Evolutionary conservation across 129 eudicot genomes (phyloP).

Genomic region (Flaveria bidentis): DNA sequence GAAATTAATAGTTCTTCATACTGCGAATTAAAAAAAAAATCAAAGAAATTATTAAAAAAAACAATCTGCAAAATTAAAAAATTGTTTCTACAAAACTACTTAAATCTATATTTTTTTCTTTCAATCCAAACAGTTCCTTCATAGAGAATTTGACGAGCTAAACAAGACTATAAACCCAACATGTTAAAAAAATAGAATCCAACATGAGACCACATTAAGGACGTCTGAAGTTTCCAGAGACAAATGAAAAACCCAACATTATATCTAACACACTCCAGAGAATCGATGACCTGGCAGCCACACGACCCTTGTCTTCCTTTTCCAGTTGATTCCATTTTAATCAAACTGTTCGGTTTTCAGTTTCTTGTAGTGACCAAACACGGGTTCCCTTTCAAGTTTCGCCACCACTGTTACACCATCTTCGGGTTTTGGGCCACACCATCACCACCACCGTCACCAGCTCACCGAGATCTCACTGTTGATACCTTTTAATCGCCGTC

Average conservation of each 20-base stretch:
- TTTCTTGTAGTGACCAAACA: conserved; percentile 66
- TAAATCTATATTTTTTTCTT: no score
- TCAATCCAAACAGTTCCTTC: not conserved
- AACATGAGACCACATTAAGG: conserved; percentile 15
- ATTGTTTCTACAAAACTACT: no score
- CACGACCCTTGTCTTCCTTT: conserved; percentile 64
- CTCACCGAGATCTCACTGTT: no score
- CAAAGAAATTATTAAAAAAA: no score
- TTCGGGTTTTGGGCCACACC: no score
- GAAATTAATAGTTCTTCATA: no score
- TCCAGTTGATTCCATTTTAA: conserved; percentile 72
- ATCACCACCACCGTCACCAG: no score
- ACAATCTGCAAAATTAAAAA: no score
- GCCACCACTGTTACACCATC: no score
- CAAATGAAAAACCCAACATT: conserved; percentile 41
- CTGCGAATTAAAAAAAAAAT: no score
- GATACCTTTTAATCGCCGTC: no score
- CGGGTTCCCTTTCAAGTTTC: no score
- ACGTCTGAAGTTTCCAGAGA: conserved; percentile 9
- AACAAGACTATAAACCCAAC: not conserved
- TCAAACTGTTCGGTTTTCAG: conserved; percentile 34
- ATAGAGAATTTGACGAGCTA: not conserved
- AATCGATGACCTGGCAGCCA: conserved; percentile 59
- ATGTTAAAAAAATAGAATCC: not conserved
- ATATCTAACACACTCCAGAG: conserved; percentile 63